A percentile compares a stretch with the other conserved stretches of the same genome.
Conservation (phyloP, 1,284 basidiomycete genomes). For the Gomphus bonarii region DNA sequence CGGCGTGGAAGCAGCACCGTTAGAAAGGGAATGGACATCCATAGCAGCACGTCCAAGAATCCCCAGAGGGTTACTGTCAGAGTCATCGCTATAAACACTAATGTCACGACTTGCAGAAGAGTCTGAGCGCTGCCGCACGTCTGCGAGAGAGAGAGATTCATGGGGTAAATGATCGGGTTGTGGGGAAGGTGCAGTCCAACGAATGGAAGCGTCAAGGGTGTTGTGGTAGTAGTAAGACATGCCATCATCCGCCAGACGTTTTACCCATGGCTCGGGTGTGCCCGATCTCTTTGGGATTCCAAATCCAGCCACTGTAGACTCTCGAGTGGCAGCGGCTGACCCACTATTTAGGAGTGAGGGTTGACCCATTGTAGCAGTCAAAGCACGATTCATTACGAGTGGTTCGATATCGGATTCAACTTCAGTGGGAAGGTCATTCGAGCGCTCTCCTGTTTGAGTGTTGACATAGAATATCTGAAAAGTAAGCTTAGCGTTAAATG, state of each 20-base stretch:
- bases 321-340: background rate
- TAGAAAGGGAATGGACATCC: background rate
- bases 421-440: slow-evolving; percentile 76
- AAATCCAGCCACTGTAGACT: slow-evolving; percentile 37
- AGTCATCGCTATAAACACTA: slow-evolving; percentile 70
- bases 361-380: background rate
- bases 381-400: background rate
- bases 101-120: slow-evolving; percentile 30
- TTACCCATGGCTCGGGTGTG: slow-evolving; percentile 72
- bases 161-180: background rate
- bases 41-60: slow-evolving; percentile 10
- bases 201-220: slow-evolving; percentile 53
- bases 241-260: slow-evolving; percentile 77
- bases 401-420: slow-evolving; percentile 36
- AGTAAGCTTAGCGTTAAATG: slow-evolving; percentile 1
- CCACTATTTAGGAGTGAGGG: background rate
- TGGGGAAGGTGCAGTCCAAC: slow-evolving; percentile 38
- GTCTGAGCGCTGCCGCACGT: slow-evolving; percentile 26
- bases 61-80: slow-evolving; percentile 55
- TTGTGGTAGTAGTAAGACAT: slow-evolving; percentile 74
- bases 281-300: slow-evolving; percentile 45
- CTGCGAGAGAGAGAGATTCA: background rate
- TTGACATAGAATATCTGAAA: slow-evolving; percentile 88
- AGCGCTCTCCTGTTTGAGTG: slow-evolving; percentile 78
- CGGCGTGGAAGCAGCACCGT: background rate